Percentiles rank a stretch among this genome's conserved stretches.
These are phyloP conservation scores for Ogataea ramenticola DNA, from an alignment of 805 yeast genomes.

Conservation along the genomic window DNA sequence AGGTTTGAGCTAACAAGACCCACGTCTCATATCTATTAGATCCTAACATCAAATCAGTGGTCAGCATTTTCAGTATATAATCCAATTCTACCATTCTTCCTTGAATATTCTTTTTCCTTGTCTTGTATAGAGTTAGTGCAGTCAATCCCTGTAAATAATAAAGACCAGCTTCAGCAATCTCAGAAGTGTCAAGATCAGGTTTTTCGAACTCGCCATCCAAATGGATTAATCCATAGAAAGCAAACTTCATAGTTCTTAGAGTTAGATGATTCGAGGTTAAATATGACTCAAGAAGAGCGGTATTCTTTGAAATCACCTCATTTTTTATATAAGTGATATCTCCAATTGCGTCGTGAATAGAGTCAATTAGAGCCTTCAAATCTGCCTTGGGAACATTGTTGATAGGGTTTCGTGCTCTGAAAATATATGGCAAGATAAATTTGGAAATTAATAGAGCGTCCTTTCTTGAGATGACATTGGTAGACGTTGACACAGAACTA, in stretches of 20 bases:
- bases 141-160: slow-evolving; percentile 65
- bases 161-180: slow-evolving; percentile 45
- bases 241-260: slow-evolving; percentile 35
- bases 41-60: slow-evolving; percentile 59
- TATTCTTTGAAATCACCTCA: slow-evolving; percentile 38
- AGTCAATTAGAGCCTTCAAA: slow-evolving; percentile 65
- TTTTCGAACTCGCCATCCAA: slow-evolving; percentile 19
- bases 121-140: slow-evolving; percentile 58
- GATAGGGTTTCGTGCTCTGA: slow-evolving; percentile 51
- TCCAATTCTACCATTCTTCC: slow-evolving; percentile 79
- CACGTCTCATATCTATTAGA: slow-evolving; percentile 75
- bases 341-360: slow-evolving; percentile 63
- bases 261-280: slow-evolving; percentile 38
- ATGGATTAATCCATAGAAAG: slow-evolving; percentile 43
- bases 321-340: slow-evolving; percentile 44
- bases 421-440: slow-evolving; percentile 49
- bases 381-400: slow-evolving; percentile 59
- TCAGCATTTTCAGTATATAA: slow-evolving; percentile 57
- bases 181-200: slow-evolving; percentile 25
- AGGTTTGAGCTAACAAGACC: slow-evolving; percentile 77
- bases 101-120: slow-evolving; percentile 70
- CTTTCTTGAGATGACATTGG: slow-evolving; percentile 4
- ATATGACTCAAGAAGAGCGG: slow-evolving; percentile 36
- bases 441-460: slow-evolving; percentile 24
- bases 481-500: slow-evolving; percentile 4